phyloP scores from a whole-genome alignment of 2,329 filamentous ascomycete species.

The Lachnellula cervina region DNA sequence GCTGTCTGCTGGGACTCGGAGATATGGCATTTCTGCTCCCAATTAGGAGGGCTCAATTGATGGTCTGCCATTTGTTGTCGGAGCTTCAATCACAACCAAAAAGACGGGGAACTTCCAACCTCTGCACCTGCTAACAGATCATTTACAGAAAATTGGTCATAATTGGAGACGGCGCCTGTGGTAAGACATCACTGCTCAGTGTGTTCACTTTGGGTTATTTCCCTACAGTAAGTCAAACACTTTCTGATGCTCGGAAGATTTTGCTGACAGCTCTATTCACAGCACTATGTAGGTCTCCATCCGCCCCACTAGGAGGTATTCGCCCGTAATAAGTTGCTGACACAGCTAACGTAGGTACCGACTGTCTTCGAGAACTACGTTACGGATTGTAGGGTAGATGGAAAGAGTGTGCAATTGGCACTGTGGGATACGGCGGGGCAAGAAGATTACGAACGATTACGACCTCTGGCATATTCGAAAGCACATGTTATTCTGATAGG shows the following conservation, averaged over 20 bases:
- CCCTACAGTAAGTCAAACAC: constrained; percentile 69
- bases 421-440: constrained; percentile 99
- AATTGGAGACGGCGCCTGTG: constrained; percentile 94
- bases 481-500: constrained; percentile 96
- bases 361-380: constrained; percentile 99
- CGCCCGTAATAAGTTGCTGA: constrained; percentile 1
- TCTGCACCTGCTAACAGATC: not conserved
- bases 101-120: not conserved
- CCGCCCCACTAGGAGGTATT: not conserved
- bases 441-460: constrained; percentile 95
- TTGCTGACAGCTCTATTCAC: constrained; percentile 18
- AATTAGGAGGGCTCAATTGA: not conserved
- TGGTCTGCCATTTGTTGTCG: not conserved
- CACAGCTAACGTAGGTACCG: constrained; percentile 67
- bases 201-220: constrained; percentile 98
- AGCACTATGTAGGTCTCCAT: constrained; percentile 45
- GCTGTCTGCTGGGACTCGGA: not conserved
- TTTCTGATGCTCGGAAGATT: constrained; percentile 24
- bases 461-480: constrained; percentile 92
- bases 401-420: constrained; percentile 95
- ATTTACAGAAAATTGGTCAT: constrained; percentile 82
- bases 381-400: constrained; percentile 96
- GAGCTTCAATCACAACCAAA: not conserved
- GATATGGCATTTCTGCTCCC: not conserved
- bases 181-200: constrained; percentile 94